Evolutionary conservation across 495 filamentous ascomycete species (phyloP), one percentile per base, ranked within the genome.

Genomic region (Aspergillus taichungensis): DNA sequence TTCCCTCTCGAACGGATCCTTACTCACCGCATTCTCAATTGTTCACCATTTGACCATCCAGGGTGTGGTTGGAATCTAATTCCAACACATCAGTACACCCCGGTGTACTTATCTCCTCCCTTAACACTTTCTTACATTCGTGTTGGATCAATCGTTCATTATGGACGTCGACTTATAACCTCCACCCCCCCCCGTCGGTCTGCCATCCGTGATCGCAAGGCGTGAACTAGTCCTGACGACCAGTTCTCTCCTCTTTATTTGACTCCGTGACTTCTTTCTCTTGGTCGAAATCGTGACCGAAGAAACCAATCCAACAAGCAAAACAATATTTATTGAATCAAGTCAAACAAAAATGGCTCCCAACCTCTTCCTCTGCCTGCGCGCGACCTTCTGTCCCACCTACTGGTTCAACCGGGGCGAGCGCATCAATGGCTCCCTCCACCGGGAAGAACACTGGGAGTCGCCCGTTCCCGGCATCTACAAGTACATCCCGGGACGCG

Each of bases 361-460:
- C 52, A 72, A 72, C 51, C 63, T 69, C 32, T 72, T 71, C 46
- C 50, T 72, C 46, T 72, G 69, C 40, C 47, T 69, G 12, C 64
- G 69, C 30, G 60, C 53, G 32, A 45, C 62, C 40, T 65, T 63
- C 49, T 72, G 69, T 39, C 69, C 69, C 5, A 40, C 53, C 33
- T 71, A 72, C 55, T 72, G 69, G 69, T 69, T 72, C 49, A 61
- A 66, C 34, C 62, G 51, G 14, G 62, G 67, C 18, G 56, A 68
- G 11, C 64, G 67, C 50, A 59, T 66, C 42, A 47, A 69, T 6
- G 53, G 59, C 43, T 56, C 60, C 5, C 56, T 66, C 45, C 55
- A 64, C 48, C 56, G 57, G 8, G 65, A 69, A 42, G 67, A 72
- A 43, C 67, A 68, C 51, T 72, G 69, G 69, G 57, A 70, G n/a